Evolutionary conservation across 352 stramenopile genomes (phyloP), one percentile per base, ranked within the genome.

Genomic region (Pseudoperonospora humuli): DNA sequence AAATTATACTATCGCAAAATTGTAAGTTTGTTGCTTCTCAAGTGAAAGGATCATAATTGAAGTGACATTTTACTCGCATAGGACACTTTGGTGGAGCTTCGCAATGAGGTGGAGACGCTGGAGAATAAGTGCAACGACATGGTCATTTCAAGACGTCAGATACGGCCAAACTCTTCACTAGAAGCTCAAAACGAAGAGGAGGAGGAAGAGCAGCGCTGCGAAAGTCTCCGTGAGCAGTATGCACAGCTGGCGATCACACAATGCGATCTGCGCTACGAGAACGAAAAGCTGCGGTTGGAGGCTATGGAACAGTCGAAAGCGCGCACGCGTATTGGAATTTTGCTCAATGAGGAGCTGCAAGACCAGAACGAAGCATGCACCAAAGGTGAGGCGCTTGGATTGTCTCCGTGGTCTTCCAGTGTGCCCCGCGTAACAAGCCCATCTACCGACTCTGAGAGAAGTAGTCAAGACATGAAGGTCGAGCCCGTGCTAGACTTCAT

Each of bases 1-100:
- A 57, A 57, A 8, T 86, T 70, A 24, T 86, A 86, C 57, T 84
- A 86, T 56, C 70, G 74, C 42, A 86, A 86, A 52, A 77, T 86
- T 39, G 68, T 80, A 50, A 25, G 67, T 75, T 51, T 42, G 17
- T 25, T 17, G 3, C 7, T 26, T 26, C 23, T 26, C 7, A 26
- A 4, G 23, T 26, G 23, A 7, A 8, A 26, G 7, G 4, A 7
- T 7, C 7, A 26, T 26, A 4, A 7, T 26, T 26, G 7, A 8
- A 26, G 15, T 3, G 15, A 18, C 13, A 7, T 39, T 19, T 3
- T 35, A 13, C 11, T 35, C 26, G 42, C n/a, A 3, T 41, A 76
- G 69, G 67, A 84, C 42, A 86, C 74, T 26, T 52, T 86, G 39
- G 74, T 67, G 32, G 55, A 72, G 50, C 60, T 86, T 13, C 70